These are phyloP conservation scores for Lasiodiplodia sp. DNA, from an alignment of 2,329 filamentous ascomycete genomes.

Conservation along the genomic window DNA sequence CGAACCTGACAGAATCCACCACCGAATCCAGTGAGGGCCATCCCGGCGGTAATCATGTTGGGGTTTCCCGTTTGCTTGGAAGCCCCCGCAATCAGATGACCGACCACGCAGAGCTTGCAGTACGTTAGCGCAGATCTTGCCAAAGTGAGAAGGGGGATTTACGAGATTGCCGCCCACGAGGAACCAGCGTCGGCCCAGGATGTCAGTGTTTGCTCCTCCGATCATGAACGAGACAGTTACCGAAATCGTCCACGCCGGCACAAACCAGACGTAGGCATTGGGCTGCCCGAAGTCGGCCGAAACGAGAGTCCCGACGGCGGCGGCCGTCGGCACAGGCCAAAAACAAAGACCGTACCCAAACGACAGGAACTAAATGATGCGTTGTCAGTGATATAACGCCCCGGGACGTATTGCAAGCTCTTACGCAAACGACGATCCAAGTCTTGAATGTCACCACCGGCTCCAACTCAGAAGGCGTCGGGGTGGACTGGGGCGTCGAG, in stretches of 20 bases:
- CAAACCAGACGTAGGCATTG: conserved; percentile 34
- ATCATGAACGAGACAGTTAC: conserved; percentile 35
- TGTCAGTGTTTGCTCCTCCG: conserved; percentile 54
- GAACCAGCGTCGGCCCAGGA: conserved; percentile 58
- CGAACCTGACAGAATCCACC: conserved; percentile 51
- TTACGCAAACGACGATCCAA: conserved; percentile 14
- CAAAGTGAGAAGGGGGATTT: conserved; percentile 28
- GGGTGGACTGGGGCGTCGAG: neutral
- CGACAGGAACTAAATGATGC: conserved; percentile 33
- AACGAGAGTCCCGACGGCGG: conserved; percentile 34
- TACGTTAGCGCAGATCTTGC: neutral
- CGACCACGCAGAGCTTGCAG: conserved; percentile 3
- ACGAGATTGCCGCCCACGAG: conserved; percentile 53
- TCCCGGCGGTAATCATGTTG: conserved; percentile 49
- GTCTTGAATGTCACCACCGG: conserved; percentile 20
- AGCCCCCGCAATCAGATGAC: conserved; percentile 31
- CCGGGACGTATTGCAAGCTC: neutral
- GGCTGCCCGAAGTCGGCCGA: conserved; percentile 12
- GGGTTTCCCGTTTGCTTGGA: conserved; percentile 45
- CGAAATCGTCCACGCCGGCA: conserved; percentile 36
- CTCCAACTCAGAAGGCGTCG: conserved; percentile 3
- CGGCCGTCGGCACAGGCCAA: conserved; percentile 41
- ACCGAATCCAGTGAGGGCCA: conserved; percentile 55
- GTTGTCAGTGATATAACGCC: no score
- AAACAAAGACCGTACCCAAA: conserved; percentile 41